phyloP scores from a whole-genome alignment of 768 basidiomycete species.

The Agrocybe pediades region DNA sequence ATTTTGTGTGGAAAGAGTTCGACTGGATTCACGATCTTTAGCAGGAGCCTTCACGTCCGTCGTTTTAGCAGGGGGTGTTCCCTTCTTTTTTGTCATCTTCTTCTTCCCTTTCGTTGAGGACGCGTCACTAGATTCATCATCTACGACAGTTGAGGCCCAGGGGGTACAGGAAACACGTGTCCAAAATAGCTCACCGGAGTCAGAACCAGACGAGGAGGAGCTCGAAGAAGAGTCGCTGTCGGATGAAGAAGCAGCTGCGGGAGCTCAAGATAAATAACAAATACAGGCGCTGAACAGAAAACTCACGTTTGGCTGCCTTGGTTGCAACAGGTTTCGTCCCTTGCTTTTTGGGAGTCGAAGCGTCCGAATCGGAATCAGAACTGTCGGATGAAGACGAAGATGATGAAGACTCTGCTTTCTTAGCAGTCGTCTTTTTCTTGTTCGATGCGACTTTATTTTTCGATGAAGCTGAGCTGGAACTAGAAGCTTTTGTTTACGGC shows the following conservation, averaged over 20 bases:
- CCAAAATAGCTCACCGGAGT: constrained; percentile 23
- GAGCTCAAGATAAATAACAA: background rate
- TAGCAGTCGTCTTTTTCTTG: constrained; percentile 17
- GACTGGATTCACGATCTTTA: constrained; percentile 38
- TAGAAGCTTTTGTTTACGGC: constrained; percentile 6
- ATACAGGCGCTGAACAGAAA: background rate
- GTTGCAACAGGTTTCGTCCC: background rate
- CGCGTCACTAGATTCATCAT: constrained; percentile 39
- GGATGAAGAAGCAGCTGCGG: constrained; percentile 2
- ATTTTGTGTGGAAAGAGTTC: constrained; percentile 28
- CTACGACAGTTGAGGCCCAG: constrained; percentile 12
- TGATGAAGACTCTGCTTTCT: constrained; percentile 19
- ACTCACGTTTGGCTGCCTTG: background rate
- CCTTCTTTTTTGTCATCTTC: constrained; percentile 15
- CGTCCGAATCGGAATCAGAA: constrained; percentile 29
- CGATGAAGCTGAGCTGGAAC: constrained; percentile 8
- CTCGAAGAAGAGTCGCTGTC: constrained; percentile 11
- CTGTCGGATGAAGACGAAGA: constrained; percentile 25
- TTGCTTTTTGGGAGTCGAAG: constrained; percentile 9
- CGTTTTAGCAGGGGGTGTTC: constrained; percentile 7
- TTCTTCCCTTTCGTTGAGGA: constrained; percentile 18
- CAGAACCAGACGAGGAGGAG: constrained; percentile 25
- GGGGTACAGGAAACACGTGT: background rate
- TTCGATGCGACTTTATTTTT: constrained; percentile 26
- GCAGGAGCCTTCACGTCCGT: constrained; percentile 6